phyloP scores from a whole-genome alignment of 371 early-diverging fungal genomes.

The Amoeboaphelidium protococcarum region DNA sequence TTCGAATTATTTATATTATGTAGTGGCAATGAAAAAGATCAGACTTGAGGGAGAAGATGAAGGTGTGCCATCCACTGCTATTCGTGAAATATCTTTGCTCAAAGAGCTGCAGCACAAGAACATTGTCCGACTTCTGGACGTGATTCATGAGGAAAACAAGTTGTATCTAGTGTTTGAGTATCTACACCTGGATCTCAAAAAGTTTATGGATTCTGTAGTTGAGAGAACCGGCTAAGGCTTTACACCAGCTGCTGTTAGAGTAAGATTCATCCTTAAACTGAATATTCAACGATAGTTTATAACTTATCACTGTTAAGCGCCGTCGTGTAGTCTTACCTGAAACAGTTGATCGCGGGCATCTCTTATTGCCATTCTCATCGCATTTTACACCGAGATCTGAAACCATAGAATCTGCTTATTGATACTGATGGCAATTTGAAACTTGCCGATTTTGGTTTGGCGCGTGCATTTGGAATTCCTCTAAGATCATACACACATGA shows the following conservation, averaged over 20 bases:
- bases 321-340: conserved; percentile 65
- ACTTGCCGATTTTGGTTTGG: conserved; percentile 87
- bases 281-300: not conserved
- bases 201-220: conserved; percentile 73
- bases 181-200: conserved; percentile 77
- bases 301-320: not conserved
- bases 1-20: not conserved
- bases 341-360: conserved; percentile 56
- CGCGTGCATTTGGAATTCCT: conserved; percentile 64
- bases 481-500: conserved; percentile 81
- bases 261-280: conserved; percentile 4
- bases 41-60: conserved; percentile 69
- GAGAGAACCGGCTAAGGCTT: conserved; percentile 26
- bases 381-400: conserved; percentile 72
- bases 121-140: conserved; percentile 62
- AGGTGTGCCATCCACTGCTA: conserved; percentile 71
- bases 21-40: conserved; percentile 89
- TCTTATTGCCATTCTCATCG: conserved; percentile 62
- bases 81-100: conserved; percentile 91
- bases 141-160: conserved; percentile 61
- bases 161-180: conserved; percentile 94
- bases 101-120: conserved; percentile 79
- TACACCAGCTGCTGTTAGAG: conserved; percentile 34
- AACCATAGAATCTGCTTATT: conserved; percentile 71
- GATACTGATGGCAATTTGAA: conserved; percentile 59